These are phyloP conservation scores for Phytophthora europaea DNA, from an alignment of 352 stramenopile species.

Conservation along the genomic window DNA sequence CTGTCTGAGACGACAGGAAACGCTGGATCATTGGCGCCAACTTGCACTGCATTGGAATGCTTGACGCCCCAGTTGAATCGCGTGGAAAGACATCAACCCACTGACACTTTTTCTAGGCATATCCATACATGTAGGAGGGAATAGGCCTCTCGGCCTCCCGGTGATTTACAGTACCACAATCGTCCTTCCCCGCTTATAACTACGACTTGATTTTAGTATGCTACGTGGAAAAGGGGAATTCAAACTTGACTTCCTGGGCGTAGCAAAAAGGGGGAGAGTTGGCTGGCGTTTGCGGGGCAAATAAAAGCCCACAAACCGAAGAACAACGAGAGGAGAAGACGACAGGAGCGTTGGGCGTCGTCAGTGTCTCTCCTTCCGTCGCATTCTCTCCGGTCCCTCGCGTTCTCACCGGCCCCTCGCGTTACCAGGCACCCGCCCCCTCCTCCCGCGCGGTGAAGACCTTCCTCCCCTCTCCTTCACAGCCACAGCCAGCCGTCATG, in stretches of 20 bases:
- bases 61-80: not conserved
- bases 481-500: conserved; percentile 45
- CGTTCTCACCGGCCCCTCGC: no score
- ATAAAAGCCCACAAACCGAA: conserved; percentile 48
- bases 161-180: conserved; percentile 12
- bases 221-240: conserved; percentile 17
- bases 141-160: conserved; percentile 8
- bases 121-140: conserved; percentile 4
- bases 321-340: conserved; percentile 48
- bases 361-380: conserved; percentile 22
- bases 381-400: conserved; percentile 8
- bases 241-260: conserved; percentile 14
- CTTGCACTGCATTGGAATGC: not conserved
- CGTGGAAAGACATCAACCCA: not conserved
- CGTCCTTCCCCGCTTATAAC: conserved; percentile 2
- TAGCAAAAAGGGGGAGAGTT: conserved; percentile 18
- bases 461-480: not conserved
- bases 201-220: conserved; percentile 23
- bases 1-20: conserved; percentile 14
- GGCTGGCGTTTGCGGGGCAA: conserved; percentile 24
- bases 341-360: conserved; percentile 4
- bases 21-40: conserved; percentile 2
- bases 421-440: conserved; percentile 15
- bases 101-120: conserved; percentile 2
- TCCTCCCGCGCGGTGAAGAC: not conserved